Evolutionary conservation across 768 basidiomycete species (phyloP), one percentile per base, ranked within the genome.

Genomic region (Lentinula sp.): DNA sequence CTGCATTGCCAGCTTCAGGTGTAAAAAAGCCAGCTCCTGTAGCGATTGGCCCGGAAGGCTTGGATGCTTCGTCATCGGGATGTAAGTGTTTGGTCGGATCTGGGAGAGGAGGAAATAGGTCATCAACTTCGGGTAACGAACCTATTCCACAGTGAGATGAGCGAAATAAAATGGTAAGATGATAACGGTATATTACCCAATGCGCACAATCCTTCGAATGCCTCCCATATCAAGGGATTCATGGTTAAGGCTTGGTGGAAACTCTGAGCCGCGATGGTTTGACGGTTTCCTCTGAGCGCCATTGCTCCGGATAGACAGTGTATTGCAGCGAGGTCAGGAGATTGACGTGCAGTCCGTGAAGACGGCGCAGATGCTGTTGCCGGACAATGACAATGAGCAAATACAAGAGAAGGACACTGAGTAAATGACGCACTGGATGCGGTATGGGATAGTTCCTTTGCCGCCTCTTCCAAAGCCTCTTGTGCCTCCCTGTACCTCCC

Each of bases 171-270:
- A 13, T n/a, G 6, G 59, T 61, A 39, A 63, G 35, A n/a, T 23
- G 51, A 58, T 6, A 23, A 50, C 6, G 15, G 18, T 13, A 18
- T 15, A 45, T 56, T 67, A 90, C 95, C 94, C 49, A 92, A 74
- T 35, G 81, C 74, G 70, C 94, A 96, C 37, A 97, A 72, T 0
- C 91, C 93, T 68, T 94, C 91, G 67, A 94, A 90, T 4, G 94
- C 94, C 71, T 97, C 94, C 93, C 93, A 96, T 58, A 95, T 74
- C 70, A 91, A 82, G 36, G 92, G 91, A 69, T 93, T 87, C 51
- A 86, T 70, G 13, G 77, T 71, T 62, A 97, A 77, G 32, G 93
- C 90, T 61, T 86, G 82, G 50, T 80, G 79, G 71, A 89, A 95
- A 68, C 85, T 87, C 58, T 74, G 68, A 28, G 80, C 76, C n/a